Conservation (phyloP, 176 grass and related monocot species). For the Oryza punctata region DNA sequence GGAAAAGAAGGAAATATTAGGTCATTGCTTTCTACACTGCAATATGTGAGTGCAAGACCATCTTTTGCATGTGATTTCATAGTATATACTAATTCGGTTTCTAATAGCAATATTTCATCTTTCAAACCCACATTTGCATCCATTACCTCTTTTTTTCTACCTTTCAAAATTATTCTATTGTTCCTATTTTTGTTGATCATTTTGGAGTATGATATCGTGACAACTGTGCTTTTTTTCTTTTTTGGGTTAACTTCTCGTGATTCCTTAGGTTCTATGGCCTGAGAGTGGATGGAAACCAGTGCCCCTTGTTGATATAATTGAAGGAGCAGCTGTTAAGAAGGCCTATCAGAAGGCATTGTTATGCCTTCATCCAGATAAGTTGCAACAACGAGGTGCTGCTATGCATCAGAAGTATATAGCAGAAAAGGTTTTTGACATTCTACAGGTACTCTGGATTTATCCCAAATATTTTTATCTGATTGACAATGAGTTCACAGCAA, state of each 20-base stretch:
- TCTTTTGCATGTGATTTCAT: slow-evolving; percentile 25
- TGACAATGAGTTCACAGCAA: background rate
- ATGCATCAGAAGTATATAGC: slow-evolving; percentile 85
- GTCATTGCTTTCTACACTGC: slow-evolving; percentile 90
- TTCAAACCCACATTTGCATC: background rate
- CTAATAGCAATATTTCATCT: background rate
- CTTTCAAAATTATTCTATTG: slow-evolving; percentile 7
- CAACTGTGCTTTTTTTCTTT: background rate
- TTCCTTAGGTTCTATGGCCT: slow-evolving; percentile 77
- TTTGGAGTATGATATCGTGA: slow-evolving; percentile 19
- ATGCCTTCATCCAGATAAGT: slow-evolving; percentile 94
- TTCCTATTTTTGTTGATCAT: slow-evolving; percentile 25
- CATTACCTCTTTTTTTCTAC: background rate
- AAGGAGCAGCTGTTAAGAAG: slow-evolving; percentile 83
- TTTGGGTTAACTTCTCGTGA: background rate
- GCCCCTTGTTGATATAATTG: slow-evolving; percentile 90
- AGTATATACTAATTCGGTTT: slow-evolving; percentile 11
- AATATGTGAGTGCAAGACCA: slow-evolving; percentile 76
- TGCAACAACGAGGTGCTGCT: slow-evolving; percentile 75
- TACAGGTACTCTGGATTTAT: slow-evolving; percentile 77
- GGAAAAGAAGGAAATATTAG: slow-evolving; percentile 99
- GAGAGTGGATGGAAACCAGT: slow-evolving; percentile 88
- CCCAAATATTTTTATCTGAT: slow-evolving; percentile 15
- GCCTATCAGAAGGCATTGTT: slow-evolving; percentile 88
- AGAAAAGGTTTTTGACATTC: slow-evolving; percentile 91